Evolutionary conservation across 2,329 filamentous ascomycete genomes (phyloP).

Genomic region (Cercospora sp.): DNA sequence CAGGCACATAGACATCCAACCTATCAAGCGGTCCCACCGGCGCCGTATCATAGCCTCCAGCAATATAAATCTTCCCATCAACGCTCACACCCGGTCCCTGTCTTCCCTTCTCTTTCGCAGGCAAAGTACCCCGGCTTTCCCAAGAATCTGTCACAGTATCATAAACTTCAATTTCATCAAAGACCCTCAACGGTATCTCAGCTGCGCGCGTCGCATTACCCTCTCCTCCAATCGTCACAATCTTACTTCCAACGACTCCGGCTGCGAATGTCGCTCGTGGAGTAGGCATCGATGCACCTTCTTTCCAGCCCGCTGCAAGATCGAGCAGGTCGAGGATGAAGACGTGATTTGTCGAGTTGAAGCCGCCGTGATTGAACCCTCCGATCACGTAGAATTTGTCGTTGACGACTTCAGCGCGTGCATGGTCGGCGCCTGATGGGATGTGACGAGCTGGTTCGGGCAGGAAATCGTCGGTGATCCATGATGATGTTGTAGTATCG

Average conservation of each 20-base stretch:
- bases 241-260: background rate
- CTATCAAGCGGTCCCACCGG: background rate
- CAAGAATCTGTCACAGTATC: background rate
- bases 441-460: background rate
- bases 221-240: background rate
- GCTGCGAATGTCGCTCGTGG: background rate
- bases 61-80: background rate
- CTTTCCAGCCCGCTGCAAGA: background rate
- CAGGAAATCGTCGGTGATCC: background rate
- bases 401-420: background rate
- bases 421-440: background rate
- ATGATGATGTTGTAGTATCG: background rate
- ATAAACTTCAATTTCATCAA: background rate
- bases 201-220: background rate
- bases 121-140: background rate
- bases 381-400: background rate
- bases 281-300: background rate
- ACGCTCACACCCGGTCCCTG: background rate
- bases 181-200: background rate
- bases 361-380: background rate
- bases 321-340: background rate
- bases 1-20: background rate
- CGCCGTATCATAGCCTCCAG: background rate
- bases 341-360: background rate
- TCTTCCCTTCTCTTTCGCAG: background rate